A percentile compares a stretch with the other conserved stretches of the same genome.
Conservation (phyloP, 2,329 filamentous ascomycete genomes). For the Colletotrichum sp. region DNA sequence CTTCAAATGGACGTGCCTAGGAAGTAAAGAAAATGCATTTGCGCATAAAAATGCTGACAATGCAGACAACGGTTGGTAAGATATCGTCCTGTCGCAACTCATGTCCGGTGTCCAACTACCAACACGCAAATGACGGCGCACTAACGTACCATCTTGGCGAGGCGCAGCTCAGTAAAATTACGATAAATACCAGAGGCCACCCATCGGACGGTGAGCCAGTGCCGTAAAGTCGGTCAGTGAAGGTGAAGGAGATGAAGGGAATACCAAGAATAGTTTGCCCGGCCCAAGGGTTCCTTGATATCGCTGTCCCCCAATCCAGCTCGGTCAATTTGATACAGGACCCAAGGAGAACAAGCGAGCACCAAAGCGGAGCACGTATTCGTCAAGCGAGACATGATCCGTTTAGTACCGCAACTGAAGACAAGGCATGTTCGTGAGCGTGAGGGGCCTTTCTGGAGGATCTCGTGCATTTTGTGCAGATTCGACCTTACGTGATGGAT, state of each 20-base stretch:
- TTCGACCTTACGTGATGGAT: background rate
- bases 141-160: background rate
- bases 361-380: background rate
- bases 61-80: background rate
- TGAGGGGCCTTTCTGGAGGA: background rate
- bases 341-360: background rate
- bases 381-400: background rate
- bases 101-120: background rate
- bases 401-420: too few species aligned
- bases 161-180: background rate
- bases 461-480: background rate
- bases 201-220: background rate
- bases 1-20: accelerated
- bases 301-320: background rate
- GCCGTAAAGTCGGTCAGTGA: background rate
- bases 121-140: background rate
- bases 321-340: background rate
- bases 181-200: background rate
- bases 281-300: background rate
- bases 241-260: slow-evolving; percentile 1
- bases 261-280: background rate
- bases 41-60: background rate
- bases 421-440: background rate
- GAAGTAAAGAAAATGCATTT: background rate
- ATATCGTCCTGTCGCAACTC: background rate